phyloP scores from a whole-genome alignment of 768 basidiomycete species.

The Albatrellus ellisii region DNA sequence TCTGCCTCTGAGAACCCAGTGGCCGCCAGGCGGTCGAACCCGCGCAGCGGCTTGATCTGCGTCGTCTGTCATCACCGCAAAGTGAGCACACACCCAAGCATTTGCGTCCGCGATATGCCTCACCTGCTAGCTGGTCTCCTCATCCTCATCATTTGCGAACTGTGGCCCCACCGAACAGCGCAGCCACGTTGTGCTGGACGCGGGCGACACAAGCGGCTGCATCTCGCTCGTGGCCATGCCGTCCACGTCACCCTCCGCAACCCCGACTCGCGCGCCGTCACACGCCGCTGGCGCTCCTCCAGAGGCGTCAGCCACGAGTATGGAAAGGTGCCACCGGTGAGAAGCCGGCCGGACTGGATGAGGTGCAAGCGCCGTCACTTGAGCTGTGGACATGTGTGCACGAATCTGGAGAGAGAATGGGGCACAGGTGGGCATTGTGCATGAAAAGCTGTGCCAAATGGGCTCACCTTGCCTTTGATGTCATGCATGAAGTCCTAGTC shows the following conservation, averaged over 20 bases:
- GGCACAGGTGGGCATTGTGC: too few relatives aligned
- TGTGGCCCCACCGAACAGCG: slow-evolving; percentile 87
- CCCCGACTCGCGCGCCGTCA: not conserved
- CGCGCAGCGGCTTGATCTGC: slow-evolving; percentile 69
- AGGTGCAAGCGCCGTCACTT: slow-evolving; percentile 63
- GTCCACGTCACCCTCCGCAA: too few relatives aligned
- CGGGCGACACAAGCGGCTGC: too few relatives aligned
- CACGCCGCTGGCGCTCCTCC: slow-evolving; percentile 46
- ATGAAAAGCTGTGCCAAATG: too few relatives aligned
- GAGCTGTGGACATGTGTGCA: slow-evolving; percentile 46
- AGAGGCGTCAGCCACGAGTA: slow-evolving; percentile 46
- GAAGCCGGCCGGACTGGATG: slow-evolving; percentile 79
- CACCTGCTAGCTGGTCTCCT: slow-evolving; percentile 45
- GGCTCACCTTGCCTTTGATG: too few relatives aligned
- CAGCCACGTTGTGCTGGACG: slow-evolving; percentile 50
- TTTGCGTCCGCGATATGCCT: slow-evolving; percentile 2
- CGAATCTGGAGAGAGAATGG: slow-evolving; percentile 42
- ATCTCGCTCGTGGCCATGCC: too few relatives aligned
- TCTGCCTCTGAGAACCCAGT: slow-evolving; percentile 88
- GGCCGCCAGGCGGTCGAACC: slow-evolving; percentile 82
- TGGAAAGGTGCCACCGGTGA: slow-evolving; percentile 71
- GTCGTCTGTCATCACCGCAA: slow-evolving; percentile 31
- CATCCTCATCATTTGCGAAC: slow-evolving; percentile 43
- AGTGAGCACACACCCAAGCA: not conserved
- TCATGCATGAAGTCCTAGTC: too few relatives aligned